Evolutionary conservation across 345 rosid genomes (phyloP), one percentile per base, ranked within the genome.

Genomic region (Gossypium turneri): DNA sequence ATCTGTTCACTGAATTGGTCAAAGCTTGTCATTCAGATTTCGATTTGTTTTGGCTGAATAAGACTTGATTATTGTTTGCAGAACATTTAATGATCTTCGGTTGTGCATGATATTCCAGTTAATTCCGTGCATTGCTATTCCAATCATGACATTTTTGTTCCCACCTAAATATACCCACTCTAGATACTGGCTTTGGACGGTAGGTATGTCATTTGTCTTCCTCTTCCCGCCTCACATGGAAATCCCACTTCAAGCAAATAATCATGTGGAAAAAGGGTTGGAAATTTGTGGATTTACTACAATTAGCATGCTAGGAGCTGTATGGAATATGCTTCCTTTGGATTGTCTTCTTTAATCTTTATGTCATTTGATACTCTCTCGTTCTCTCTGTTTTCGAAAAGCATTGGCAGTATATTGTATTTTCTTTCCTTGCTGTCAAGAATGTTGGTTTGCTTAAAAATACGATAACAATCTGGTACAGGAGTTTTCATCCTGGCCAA

Each of bases 31-130:
- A 9, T 60, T 51, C 52, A 70, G 67, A 55, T 73, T 43, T 27
- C 74, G 10, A 53, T 61, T 38, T 43, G 20, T 72, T 78, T 83
- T 50, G 73, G 69, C 82, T 80, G 76, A 81, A 77, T 55, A 67
- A 55, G 62, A 69, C 62, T 77, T 75, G 67, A 76, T 81, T 85
- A 91, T 82, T 89, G 88, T 82, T 89, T 91, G 94, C 97, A 90
- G 97, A 91, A 83, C 85, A 80, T 93, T 91, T 88, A 88, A 89
- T 78, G 98, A 93, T 86, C 90, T 93, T 82, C 90, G 90, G 79
- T 84, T 90, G 81, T 90, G 97, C 90, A 82, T 90, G 88, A 85
- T 86, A 87, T 90, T 88, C 92, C 94, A 89, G 88, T 79, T 89
- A 88, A 86, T 90, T 79, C 93, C 94, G 12, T 88, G 89, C 80